Percentiles rank a stretch among this genome's conserved stretches.
phyloP scores from a whole-genome alignment of 2,329 filamentous ascomycete species.

The Penicillium hesseltinei region DNA sequence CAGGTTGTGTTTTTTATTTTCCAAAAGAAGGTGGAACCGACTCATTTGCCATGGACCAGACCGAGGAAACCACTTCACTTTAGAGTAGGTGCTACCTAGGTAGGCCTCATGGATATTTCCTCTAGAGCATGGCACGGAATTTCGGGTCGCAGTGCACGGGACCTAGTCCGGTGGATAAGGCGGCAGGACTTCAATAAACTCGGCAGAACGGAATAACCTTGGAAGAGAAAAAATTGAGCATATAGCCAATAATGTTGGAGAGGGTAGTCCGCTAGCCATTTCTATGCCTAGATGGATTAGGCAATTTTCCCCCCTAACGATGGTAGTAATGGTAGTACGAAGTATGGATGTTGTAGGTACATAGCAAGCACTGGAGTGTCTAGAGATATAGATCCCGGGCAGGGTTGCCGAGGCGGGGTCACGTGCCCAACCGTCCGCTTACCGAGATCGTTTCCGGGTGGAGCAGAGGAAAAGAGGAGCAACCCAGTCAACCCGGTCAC shows the following conservation, averaged over 20 bases:
- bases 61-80: neutral
- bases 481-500: neutral
- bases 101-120: neutral
- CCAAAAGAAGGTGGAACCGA: neutral
- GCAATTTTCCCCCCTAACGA: neutral
- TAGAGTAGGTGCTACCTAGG: neutral
- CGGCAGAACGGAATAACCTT: constrained; percentile 3
- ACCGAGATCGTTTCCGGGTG: constrained; percentile 30
- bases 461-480: neutral
- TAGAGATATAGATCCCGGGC: constrained; percentile 23
- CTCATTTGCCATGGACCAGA: neutral
- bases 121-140: constrained; percentile 5
- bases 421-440: constrained; percentile 32
- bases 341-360: neutral
- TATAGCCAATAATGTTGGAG: neutral
- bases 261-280: neutral
- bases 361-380: neutral
- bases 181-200: neutral
- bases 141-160: constrained; percentile 3
- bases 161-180: neutral
- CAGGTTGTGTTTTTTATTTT: neutral
- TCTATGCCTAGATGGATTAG: neutral
- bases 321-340: neutral
- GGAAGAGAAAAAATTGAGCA: neutral
- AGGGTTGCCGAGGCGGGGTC: constrained; percentile 21